A percentile compares a stretch with the other conserved stretches of the same genome.
Evolutionary conservation across 2,329 filamentous ascomycete species (phyloP).

Genomic region (Neofusicoccum laricinum): DNA sequence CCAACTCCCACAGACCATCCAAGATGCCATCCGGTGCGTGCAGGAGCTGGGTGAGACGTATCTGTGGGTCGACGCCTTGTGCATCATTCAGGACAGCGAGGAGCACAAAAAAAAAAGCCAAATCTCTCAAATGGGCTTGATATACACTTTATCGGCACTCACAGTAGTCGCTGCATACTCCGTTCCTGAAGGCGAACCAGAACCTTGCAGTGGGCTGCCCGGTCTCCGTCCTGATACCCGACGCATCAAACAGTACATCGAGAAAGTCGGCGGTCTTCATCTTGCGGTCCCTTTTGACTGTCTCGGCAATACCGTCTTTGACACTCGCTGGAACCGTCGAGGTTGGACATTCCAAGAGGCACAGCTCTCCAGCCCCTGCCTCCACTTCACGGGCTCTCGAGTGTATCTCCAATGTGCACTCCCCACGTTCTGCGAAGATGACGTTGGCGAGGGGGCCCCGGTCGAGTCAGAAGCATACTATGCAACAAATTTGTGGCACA

Average conservation of each 20-base stretch:
- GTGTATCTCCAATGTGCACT: slow-evolving; percentile 19
- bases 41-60: slow-evolving; percentile 11
- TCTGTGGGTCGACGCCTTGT: slow-evolving; percentile 15
- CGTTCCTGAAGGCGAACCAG: background rate
- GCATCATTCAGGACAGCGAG: slow-evolving; percentile 16
- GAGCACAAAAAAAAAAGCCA: background rate
- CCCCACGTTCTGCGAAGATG: background rate
- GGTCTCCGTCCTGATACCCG: background rate
- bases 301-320: background rate
- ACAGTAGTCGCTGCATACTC: background rate
- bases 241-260: background rate
- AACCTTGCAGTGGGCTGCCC: background rate
- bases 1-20: background rate
- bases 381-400: slow-evolving; percentile 16
- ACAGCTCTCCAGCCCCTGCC: slow-evolving; percentile 13
- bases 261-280: background rate
- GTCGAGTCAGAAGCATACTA: background rate
- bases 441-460: background rate
- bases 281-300: background rate
- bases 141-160: slow-evolving; percentile 3
- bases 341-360: slow-evolving; percentile 22
- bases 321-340: background rate
- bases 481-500: background rate
- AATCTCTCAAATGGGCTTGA: background rate
- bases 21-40: slow-evolving; percentile 16